These are phyloP conservation scores for Calonectria pteridis DNA, from an alignment of 2,329 filamentous ascomycete species.

Conservation along the genomic window DNA sequence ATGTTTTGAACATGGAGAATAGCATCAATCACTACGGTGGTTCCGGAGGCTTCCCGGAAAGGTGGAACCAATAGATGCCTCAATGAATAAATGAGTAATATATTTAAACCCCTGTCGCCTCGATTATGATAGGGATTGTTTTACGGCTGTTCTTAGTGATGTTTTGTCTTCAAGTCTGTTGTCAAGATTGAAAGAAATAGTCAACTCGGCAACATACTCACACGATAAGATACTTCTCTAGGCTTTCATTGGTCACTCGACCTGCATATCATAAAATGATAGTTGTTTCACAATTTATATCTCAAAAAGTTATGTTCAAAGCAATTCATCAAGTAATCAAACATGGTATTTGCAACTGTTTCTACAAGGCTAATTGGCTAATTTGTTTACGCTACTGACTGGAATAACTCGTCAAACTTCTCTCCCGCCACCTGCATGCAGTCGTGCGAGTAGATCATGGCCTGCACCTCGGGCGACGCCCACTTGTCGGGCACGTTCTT, in stretches of 20 bases:
- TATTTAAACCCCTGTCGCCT: too few relatives aligned
- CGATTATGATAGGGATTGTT: too few relatives aligned
- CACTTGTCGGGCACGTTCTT: conserved; percentile 73
- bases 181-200: too few relatives aligned
- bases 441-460: conserved; percentile 73
- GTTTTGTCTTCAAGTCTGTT: too few relatives aligned
- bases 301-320: not conserved
- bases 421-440: conserved; percentile 67
- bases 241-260: too few relatives aligned
- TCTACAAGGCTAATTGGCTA: not conserved
- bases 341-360: not conserved
- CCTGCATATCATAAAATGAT: too few relatives aligned
- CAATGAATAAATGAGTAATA: conserved; percentile 13
- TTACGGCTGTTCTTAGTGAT: too few relatives aligned
- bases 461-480: conserved; percentile 76
- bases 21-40: conserved; percentile 15
- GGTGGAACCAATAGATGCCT: not conserved
- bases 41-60: not conserved
- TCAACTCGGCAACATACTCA: too few relatives aligned
- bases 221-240: too few relatives aligned
- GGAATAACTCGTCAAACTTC: conserved; percentile 62
- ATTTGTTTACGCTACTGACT: not conserved
- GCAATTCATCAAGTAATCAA: not conserved
- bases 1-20: conserved; percentile 22
- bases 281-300: not conserved